Percentiles rank a stretch among this genome's conserved stretches.
Conservation (phyloP, 495 filamentous ascomycete genomes). For the Aspergillus coremiiformis region DNA sequence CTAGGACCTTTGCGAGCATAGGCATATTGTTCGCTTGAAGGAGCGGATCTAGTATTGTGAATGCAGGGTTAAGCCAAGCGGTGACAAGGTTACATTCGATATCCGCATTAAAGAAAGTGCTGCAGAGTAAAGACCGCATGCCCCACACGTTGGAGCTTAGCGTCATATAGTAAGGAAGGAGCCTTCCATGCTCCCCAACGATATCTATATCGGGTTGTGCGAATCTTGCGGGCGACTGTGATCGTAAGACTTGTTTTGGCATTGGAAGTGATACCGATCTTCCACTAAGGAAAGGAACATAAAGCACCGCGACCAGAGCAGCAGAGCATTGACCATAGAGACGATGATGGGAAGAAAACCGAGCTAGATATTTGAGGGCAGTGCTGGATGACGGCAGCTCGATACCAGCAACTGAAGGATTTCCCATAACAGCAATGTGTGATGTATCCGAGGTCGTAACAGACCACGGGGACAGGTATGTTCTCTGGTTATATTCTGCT, state of each 20-base stretch:
- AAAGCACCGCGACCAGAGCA: conserved; percentile 21
- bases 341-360: conserved; percentile 19
- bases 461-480: conserved; percentile 25
- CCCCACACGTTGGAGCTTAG: conserved; percentile 22
- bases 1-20: conserved; percentile 6
- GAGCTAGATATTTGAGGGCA: conserved; percentile 22
- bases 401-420: background rate
- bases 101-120: conserved; percentile 23
- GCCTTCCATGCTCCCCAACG: conserved; percentile 19
- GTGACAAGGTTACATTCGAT: conserved; percentile 27
- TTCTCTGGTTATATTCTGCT: conserved; percentile 15
- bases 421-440: conserved; percentile 1
- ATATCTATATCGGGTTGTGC: too few species aligned
- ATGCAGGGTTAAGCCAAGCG: conserved; percentile 26
- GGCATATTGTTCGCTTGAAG: conserved; percentile 2
- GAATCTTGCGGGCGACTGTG: too few species aligned
- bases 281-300: conserved; percentile 17
- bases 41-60: conserved; percentile 18
- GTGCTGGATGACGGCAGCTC: conserved; percentile 10
- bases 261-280: conserved; percentile 13
- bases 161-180: conserved; percentile 22
- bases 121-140: conserved; percentile 20
- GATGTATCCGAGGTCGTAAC: conserved; percentile 4
- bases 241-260: conserved; percentile 6
- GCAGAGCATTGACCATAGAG: conserved; percentile 24